Percentiles rank a stretch among this genome's conserved stretches.
Conservation (phyloP, 345 rosid species). For the Murraya paniculata region DNA sequence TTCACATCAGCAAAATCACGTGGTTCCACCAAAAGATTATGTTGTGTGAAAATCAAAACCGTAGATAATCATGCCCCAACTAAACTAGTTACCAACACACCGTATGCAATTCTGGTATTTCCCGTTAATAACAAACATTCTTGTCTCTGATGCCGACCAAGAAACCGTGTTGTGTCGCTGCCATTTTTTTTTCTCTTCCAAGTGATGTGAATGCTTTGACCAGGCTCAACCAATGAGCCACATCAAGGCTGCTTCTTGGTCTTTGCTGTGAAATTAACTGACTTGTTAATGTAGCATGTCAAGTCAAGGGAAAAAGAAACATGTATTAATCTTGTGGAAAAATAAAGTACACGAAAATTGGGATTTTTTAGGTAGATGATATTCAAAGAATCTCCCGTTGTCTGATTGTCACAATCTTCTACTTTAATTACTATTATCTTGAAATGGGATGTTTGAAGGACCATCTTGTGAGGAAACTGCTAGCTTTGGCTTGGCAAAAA, state of each 20-base stretch:
- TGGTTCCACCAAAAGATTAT: not conserved
- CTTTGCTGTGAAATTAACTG: not conserved
- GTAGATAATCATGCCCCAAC: too few relatives aligned
- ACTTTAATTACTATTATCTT: not conserved
- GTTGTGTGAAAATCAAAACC: not conserved
- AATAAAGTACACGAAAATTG: not conserved
- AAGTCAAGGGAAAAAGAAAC: not conserved
- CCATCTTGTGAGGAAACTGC: too few relatives aligned
- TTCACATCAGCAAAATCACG: too few relatives aligned
- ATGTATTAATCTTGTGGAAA: not conserved
- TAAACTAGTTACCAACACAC: too few relatives aligned
- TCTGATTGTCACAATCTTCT: not conserved
- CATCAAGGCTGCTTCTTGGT: conserved; percentile 1
- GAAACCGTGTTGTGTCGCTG: not conserved
- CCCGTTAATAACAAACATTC: not conserved
- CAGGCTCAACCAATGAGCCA: not conserved
- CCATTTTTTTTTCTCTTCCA: not conserved
- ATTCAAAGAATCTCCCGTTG: too few relatives aligned
- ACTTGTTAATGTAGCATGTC: not conserved
- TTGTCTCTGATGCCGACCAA: conserved; percentile 5
- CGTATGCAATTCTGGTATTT: too few relatives aligned
- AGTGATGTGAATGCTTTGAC: conserved; percentile 5
- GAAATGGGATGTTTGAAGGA: not conserved
- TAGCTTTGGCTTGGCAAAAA: not conserved
- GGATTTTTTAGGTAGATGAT: not conserved